Evolutionary conservation across 768 basidiomycete species (phyloP).

Genomic region (Hericium erinaceus): DNA sequence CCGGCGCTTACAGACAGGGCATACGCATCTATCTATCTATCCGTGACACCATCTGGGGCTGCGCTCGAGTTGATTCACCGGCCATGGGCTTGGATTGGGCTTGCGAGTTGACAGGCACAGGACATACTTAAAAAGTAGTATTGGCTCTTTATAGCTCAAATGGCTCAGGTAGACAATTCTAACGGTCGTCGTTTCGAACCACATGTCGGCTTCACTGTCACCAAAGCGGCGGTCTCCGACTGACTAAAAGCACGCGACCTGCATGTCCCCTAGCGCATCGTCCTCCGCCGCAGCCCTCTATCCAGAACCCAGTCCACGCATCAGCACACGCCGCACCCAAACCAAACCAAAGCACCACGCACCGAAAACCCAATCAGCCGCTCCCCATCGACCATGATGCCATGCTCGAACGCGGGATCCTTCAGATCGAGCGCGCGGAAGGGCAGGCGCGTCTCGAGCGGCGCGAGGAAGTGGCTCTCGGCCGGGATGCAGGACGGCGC

Average conservation of each 20-base stretch:
- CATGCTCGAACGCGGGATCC: conserved; percentile 17
- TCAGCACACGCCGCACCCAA: neutral
- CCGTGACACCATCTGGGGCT: no score
- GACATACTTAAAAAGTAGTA: no score
- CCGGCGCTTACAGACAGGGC: no score
- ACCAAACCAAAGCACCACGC: conserved; percentile 8
- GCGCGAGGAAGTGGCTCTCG: neutral
- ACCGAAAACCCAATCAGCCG: conserved; percentile 33
- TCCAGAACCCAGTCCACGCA: neutral
- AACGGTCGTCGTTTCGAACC: no score
- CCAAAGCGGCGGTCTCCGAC: no score
- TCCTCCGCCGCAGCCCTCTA: neutral
- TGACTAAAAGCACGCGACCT: neutral
- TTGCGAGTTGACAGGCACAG: no score
- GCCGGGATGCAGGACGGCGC: neutral
- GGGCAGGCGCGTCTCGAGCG: neutral
- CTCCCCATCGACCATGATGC: conserved; percentile 35
- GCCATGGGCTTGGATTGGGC: no score
- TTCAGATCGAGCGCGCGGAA: neutral
- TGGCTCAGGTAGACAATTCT: no score
- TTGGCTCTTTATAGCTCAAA: no score
- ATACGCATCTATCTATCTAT: no score
- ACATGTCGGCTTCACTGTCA: no score
- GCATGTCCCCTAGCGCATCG: neutral
- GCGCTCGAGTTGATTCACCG: no score